Evolutionary conservation across 2,329 filamentous ascomycete genomes (phyloP).

Genomic region (Neonectria ditissima): DNA sequence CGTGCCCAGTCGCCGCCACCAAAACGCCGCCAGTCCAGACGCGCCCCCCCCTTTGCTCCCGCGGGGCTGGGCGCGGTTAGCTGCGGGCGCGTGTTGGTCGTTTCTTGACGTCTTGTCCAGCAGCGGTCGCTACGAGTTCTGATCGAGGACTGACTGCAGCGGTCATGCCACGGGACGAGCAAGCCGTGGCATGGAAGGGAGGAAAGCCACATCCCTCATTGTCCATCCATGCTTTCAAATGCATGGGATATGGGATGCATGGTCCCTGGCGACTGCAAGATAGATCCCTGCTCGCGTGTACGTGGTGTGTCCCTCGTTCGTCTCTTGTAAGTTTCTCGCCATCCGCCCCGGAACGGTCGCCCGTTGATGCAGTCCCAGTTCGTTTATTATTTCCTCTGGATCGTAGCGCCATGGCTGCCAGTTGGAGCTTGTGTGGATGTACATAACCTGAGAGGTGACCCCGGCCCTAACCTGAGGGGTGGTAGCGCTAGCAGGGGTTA

Average conservation of each 20-base stretch:
- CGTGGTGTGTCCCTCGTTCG: constrained; percentile 7
- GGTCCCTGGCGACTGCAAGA: constrained; percentile 23
- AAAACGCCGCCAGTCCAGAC: background rate
- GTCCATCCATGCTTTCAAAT: constrained; percentile 19
- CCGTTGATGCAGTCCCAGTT: background rate
- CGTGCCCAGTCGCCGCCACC: constrained; percentile 1
- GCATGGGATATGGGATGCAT: constrained; percentile 20
- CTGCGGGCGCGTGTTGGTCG: constrained; percentile 16
- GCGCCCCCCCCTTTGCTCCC: constrained; percentile 15
- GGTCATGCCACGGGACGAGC: background rate
- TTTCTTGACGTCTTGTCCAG: no score
- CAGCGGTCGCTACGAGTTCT: no score
- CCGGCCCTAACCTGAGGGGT: no score
- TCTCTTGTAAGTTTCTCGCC: background rate
- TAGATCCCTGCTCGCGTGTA: constrained; percentile 21
- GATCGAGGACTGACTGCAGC: no score
- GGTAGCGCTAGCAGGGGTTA: no score
- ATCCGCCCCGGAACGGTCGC: background rate
- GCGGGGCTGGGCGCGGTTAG: constrained; percentile 12
- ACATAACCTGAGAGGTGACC: no score
- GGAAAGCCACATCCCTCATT: constrained; percentile 6
- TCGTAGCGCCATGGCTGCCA: constrained; percentile 16
- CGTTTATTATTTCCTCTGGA: constrained; percentile 6
- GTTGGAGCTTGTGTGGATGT: no score
- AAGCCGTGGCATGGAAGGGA: background rate